Evolutionary conservation across 345 rosid genomes (phyloP).

Genomic region (Arabidopsis thaliana): DNA sequence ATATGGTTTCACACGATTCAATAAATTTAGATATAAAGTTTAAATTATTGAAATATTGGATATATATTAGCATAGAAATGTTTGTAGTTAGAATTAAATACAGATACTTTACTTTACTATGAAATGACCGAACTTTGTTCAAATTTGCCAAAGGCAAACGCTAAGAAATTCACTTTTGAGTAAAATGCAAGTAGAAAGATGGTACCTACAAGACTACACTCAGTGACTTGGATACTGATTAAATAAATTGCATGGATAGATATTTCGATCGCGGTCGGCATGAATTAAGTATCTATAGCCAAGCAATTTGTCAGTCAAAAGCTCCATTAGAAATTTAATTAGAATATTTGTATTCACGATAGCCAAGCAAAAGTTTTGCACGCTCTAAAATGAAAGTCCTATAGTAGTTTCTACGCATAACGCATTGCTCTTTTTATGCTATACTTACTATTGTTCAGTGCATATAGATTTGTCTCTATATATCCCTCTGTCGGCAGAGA

Average conservation of each 20-base stretch:
- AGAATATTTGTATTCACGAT: not conserved
- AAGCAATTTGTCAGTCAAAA: not conserved
- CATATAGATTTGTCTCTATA: not conserved
- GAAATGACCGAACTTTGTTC: no score
- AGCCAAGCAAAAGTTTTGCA: not conserved
- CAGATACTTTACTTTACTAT: no score
- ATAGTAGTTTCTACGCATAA: not conserved
- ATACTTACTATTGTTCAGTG: not conserved
- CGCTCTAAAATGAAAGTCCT: not conserved
- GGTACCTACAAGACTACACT: not conserved
- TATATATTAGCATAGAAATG: no score
- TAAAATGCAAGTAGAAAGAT: not conserved
- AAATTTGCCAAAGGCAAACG: not conserved
- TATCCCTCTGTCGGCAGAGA: conserved; percentile 21
- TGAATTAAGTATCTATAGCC: not conserved
- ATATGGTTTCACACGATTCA: no score
- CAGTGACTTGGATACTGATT: not conserved
- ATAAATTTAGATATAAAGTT: no score
- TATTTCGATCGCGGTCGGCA: not conserved
- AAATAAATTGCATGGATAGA: not conserved
- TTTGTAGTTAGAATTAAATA: no score
- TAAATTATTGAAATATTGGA: no score
- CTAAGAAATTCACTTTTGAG: not conserved
- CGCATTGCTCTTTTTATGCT: not conserved
- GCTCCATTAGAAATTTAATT: not conserved